Evolutionary conservation across 257 asterid genomes (phyloP), one percentile per base, ranked within the genome.

Genomic region (Rehmannia glutinosa): DNA sequence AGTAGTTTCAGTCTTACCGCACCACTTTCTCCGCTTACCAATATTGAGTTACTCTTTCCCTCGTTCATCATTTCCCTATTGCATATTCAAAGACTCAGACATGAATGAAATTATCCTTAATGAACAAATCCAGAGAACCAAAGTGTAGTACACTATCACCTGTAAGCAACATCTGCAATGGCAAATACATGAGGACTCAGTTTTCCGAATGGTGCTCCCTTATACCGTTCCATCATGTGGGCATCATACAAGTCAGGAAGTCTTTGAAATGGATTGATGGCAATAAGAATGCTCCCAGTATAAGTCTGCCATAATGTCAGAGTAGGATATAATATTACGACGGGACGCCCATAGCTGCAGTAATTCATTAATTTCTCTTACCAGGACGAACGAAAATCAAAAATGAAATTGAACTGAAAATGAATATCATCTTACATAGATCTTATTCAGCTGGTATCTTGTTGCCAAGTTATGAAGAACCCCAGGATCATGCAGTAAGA

Each of bases 1-100:
- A 42, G 97, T 85, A 30, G 96, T 90, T 85, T 90, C 95, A 45
- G 97, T 90, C 83, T 90, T 90, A 65, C 97, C 94, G 97, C 93
- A 52, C 95, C 97, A 79, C 97, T 90, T 85, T 90, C 97, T 72
- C 97, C 97, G 33, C 95, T 90, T 46, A 90, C 97, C 72, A 90
- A 69, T 68, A 87, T 90, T 30, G 97, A 87, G 77, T 90, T 87
- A 75, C 90, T 87, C 80, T 74, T 82, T 7, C 88, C 94, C 81
- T 90, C 96, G 49, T 79, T 84, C 59, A 70, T 77, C 96, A 90
- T 90, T 54, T 86, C 97, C 91, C 96, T 90, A 69, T 59, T 76
- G 75, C 51, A 80, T 50, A 52, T 71, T 47, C 74, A 52, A 57
- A 57, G 64, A 64, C 70, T 83, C 68, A 81, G 86, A 53, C 71